Percentiles rank a stretch among this genome's conserved stretches.
Conservation (phyloP, 139 green algal genomes). For the Chlamydomonas eustigma region DNA sequence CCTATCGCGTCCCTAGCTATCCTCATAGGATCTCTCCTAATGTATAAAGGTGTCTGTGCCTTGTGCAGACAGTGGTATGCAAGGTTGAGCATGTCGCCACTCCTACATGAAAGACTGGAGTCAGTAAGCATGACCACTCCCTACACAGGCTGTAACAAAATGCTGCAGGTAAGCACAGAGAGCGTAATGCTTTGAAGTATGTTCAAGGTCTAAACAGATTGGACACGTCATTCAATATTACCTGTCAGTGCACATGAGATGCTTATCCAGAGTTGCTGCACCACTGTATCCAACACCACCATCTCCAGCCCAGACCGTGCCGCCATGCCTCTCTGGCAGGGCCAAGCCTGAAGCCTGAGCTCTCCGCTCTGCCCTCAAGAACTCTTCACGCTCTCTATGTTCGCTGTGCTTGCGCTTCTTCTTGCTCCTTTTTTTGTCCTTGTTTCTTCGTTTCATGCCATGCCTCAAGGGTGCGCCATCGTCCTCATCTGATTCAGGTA, state of each 20-base stretch:
- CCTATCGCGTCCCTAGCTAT: constrained; percentile 24
- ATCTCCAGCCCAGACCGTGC: neutral
- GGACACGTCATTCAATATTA: no score
- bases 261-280: neutral
- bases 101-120: no score
- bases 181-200: no score
- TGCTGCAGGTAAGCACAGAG: no score
- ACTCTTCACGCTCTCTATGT: constrained; percentile 18
- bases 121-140: no score
- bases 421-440: neutral
- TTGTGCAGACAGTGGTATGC: constrained; percentile 62
- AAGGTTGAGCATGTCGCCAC: constrained; percentile 59
- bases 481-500: neutral
- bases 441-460: constrained; percentile 6
- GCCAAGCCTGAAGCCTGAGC: constrained; percentile 17
- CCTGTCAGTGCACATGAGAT: constrained; percentile 32
- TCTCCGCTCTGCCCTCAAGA: constrained; percentile 16
- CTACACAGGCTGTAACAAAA: no score
- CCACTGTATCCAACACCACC: neutral
- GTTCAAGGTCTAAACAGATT: no score
- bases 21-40: constrained; percentile 40
- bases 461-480: neutral
- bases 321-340: neutral
- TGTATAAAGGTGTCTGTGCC: constrained; percentile 50
- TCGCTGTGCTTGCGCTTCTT: neutral